phyloP scores from a whole-genome alignment of 2,329 filamentous ascomycete species.

The Periconia sp. region DNA sequence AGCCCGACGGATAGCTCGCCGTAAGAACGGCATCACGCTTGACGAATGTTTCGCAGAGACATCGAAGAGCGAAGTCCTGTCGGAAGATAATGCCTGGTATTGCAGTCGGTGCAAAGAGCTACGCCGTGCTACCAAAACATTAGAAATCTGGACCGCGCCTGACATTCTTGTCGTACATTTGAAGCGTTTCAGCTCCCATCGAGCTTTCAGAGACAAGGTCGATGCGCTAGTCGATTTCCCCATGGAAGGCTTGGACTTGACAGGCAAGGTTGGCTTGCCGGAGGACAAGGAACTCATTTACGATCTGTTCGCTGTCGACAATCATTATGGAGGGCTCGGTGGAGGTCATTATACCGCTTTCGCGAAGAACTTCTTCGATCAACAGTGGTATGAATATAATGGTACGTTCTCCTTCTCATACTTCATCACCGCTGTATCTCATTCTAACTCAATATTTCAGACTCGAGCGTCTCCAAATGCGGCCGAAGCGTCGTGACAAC shows the following conservation, averaged over 20 bases:
- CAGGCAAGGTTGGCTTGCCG: conserved; percentile 73
- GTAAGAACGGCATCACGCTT: conserved; percentile 76
- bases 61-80: conserved; percentile 88
- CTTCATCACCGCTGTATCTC: neutral
- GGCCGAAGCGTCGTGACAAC: conserved; percentile 67
- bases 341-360: conserved; percentile 96
- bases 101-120: conserved; percentile 95
- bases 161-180: conserved; percentile 94
- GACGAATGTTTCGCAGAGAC: conserved; percentile 94
- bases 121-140: conserved; percentile 89
- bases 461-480: conserved; percentile 69
- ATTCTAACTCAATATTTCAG: conserved; percentile 56
- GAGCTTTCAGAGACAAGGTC: conserved; percentile 84
- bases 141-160: conserved; percentile 94
- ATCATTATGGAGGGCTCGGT: conserved; percentile 89
- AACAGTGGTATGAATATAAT: conserved; percentile 95
- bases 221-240: conserved; percentile 92
- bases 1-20: conserved; percentile 64
- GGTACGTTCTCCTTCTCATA: conserved; percentile 54
- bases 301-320: conserved; percentile 93
- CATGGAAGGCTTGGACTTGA: conserved; percentile 81
- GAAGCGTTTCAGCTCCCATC: conserved; percentile 88
- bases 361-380: conserved; percentile 88
- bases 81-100: conserved; percentile 96
- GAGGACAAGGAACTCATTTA: conserved; percentile 84